These are phyloP conservation scores for Anethum foeniculum DNA, from an alignment of 140 eudicot genomes.

Conservation along the genomic window DNA sequence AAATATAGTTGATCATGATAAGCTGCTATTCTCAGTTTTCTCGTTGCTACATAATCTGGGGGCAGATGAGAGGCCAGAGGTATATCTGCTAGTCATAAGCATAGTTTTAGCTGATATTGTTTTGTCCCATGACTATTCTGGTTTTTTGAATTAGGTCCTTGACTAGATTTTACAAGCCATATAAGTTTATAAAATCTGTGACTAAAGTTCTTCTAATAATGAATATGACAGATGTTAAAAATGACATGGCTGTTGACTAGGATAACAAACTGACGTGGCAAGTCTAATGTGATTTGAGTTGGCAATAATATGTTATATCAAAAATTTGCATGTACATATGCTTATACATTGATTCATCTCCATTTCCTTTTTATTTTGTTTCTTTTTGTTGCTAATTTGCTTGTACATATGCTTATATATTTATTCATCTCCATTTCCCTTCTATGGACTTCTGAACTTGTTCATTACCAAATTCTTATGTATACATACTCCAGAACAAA, in stretches of 20 bases:
- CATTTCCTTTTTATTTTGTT: neutral
- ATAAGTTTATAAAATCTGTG: neutral
- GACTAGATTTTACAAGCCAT: neutral
- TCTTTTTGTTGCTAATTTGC: neutral
- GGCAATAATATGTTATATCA: neutral
- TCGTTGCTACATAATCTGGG: conserved; percentile 81
- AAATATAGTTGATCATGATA: conserved; percentile 52
- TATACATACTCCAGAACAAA: neutral
- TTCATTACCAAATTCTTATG: neutral
- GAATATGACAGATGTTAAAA: neutral
- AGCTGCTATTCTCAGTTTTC: conserved; percentile 67
- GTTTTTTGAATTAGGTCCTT: neutral
- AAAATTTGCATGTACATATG: neutral
- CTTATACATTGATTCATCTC: neutral
- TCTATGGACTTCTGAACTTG: neutral
- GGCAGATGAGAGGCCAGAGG: conserved; percentile 99
- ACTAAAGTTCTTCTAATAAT: neutral
- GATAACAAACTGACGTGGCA: neutral
- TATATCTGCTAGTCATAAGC: conserved; percentile 15
- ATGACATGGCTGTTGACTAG: neutral
- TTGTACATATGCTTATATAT: neutral
- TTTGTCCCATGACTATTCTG: neutral
- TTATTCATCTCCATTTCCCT: neutral
- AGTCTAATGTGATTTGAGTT: neutral
- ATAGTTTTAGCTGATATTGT: conserved; percentile 1